phyloP scores from a whole-genome alignment of 495 filamentous ascomycete species.

The Talaromyces liani region DNA sequence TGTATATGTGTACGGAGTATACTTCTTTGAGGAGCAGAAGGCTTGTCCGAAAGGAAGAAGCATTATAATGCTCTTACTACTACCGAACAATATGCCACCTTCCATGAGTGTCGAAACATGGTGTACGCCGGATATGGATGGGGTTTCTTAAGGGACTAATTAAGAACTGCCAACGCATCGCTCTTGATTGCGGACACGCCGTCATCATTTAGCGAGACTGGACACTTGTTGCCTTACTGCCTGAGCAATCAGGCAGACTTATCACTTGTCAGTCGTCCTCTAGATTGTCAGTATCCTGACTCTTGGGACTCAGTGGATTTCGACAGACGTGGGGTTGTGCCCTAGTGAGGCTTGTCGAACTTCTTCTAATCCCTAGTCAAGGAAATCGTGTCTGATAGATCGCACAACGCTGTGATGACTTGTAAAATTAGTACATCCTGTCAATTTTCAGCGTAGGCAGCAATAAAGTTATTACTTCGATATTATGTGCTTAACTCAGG shows the following conservation, averaged over 20 bases:
- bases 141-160: not conserved
- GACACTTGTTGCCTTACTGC: not conserved
- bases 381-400: not conserved
- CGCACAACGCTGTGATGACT: not conserved
- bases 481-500: not conserved
- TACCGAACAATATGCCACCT: not conserved
- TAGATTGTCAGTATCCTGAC: not conserved
- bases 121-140: not conserved
- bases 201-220: not conserved
- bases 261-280: not conserved
- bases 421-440: not conserved
- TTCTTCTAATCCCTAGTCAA: not conserved
- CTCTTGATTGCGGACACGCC: not conserved
- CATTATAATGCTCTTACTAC: not conserved
- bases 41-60: not conserved
- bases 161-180: slow-evolving; percentile 6
- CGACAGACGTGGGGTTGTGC: not conserved
- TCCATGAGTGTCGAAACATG: not conserved
- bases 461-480: not conserved
- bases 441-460: not conserved
- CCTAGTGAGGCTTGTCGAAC: not conserved
- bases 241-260: not conserved
- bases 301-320: not conserved
- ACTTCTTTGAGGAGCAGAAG: not conserved
- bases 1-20: not conserved